Evolutionary conservation across 768 basidiomycete species (phyloP), one percentile per base, ranked within the genome.

Genomic region (Leucosporidium scottii): DNA sequence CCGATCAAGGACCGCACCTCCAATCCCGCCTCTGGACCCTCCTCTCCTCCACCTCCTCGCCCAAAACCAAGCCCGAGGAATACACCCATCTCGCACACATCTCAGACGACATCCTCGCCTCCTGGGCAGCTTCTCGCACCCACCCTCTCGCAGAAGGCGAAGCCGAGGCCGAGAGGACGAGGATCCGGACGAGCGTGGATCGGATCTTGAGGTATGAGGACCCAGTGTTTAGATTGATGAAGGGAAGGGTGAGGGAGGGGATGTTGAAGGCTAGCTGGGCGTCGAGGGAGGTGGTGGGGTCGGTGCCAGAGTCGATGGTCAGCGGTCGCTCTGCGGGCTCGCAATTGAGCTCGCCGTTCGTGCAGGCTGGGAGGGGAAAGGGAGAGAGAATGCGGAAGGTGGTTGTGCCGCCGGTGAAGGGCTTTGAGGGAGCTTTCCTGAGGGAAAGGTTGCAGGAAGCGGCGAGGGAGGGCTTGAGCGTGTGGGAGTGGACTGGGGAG

Each of bases 181-280:
- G 50, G 28, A 9, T 65, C 13, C 44, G 55, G 10, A 20, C 9
- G 2, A 18, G 34, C 6, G 63, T 65, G 34, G 59, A 65, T 3
- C 30, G 68, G 15, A 47, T 65, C 21, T 31, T 69, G 49, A 49
- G 63, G 13, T 44, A 51, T n/a, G 59, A 65, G 34, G 68, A 69
- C 57, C 68, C 68, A 4, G 68, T 69, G 2, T 69, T 44, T 28
- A 31, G 31, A 28, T 25, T 69, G 0, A 17, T 69, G 31, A 44
- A 15, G 13, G 39, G 39, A 13, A 44, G 39, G 39, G 7, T 44
- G 39, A 44, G 39, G 39, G 39, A 44, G 39, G 39, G 39, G 39
- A 44, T 44, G 10, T 12, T 12, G 39, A 13, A 13, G 2, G 39
- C 39, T 17, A 17, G 15, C 3, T 44, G 39, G 39, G 39, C 15